Percentiles rank a stretch among this genome's conserved stretches.
Evolutionary conservation across 2,329 filamentous ascomycete species (phyloP).

Genomic region (Neoascochyta sp.): DNA sequence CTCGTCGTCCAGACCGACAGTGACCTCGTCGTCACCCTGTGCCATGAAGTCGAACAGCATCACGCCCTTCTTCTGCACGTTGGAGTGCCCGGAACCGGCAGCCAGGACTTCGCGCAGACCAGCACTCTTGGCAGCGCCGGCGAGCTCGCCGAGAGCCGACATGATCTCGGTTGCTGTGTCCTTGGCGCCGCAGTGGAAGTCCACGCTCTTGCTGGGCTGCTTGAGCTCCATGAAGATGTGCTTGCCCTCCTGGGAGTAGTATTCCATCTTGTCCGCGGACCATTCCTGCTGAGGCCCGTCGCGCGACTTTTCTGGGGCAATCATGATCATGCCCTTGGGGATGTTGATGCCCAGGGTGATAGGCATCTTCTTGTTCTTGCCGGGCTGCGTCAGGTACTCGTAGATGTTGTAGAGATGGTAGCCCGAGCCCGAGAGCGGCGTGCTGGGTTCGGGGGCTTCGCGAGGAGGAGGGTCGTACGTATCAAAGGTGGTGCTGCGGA

Average conservation of each 20-base stretch:
- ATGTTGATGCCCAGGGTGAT: slow-evolving; percentile 95
- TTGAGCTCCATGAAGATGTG: slow-evolving; percentile 95
- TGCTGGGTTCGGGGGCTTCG: slow-evolving; percentile 39
- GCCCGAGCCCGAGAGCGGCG: slow-evolving; percentile 62
- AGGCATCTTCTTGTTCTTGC: slow-evolving; percentile 96
- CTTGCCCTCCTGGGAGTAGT: slow-evolving; percentile 96
- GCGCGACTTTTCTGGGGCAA: slow-evolving; percentile 77
- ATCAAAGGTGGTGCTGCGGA: slow-evolving; percentile 36
- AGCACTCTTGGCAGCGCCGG: slow-evolving; percentile 79
- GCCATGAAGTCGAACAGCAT: slow-evolving; percentile 96
- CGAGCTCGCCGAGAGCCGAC: slow-evolving; percentile 78
- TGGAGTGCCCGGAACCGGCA: slow-evolving; percentile 62
- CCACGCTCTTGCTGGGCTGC: slow-evolving; percentile 86
- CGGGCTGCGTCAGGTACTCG: slow-evolving; percentile 95
- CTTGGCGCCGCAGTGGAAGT: slow-evolving; percentile 96
- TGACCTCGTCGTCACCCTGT: slow-evolving; percentile 94
- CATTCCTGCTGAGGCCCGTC: slow-evolving; percentile 88
- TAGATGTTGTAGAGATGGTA: slow-evolving; percentile 97
- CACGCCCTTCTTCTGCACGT: slow-evolving; percentile 72
- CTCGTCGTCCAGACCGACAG: slow-evolving; percentile 83
- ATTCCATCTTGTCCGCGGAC: slow-evolving; percentile 91
- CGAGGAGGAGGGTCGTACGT: slow-evolving; percentile 38
- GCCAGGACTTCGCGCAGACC: slow-evolving; percentile 80
- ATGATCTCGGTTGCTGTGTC: slow-evolving; percentile 96
- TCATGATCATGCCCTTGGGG: slow-evolving; percentile 80